Evolutionary conservation across 1,284 basidiomycete species (phyloP).

Genomic region (Pseudozyma pruni): DNA sequence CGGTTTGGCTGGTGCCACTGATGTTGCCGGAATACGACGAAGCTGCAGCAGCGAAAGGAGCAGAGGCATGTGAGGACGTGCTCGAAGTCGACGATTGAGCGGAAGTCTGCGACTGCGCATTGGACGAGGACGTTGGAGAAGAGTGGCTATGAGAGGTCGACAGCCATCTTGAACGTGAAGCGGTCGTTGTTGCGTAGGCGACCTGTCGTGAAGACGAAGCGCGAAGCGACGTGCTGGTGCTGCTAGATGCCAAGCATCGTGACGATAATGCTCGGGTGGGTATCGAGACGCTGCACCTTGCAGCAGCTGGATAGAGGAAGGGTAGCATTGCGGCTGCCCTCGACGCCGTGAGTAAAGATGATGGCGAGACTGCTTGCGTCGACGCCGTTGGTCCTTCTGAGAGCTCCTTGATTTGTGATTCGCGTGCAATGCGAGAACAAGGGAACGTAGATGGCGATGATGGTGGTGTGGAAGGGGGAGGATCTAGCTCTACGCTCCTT

Average conservation of each 20-base stretch:
- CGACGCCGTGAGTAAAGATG: conserved; percentile 10
- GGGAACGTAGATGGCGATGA: conserved; percentile 4
- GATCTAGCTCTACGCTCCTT: conserved; percentile 2
- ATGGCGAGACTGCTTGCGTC: conserved; percentile 12
- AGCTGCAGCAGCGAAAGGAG: conserved; percentile 6
- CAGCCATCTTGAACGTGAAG: conserved; percentile 6
- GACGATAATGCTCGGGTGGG: not conserved
- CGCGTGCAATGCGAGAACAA: not conserved
- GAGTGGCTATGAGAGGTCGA: conserved; percentile 7
- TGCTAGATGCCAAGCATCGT: conserved; percentile 1
- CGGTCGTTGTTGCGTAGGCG: not conserved
- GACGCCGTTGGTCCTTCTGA: conserved; percentile 4
- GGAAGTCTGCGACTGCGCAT: conserved; percentile 5
- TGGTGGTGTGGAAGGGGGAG: not conserved
- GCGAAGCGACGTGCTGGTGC: not conserved
- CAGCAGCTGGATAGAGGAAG: conserved; percentile 31
- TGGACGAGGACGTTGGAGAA: conserved; percentile 24
- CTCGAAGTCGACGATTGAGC: conserved; percentile 8
- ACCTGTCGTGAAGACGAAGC: conserved; percentile 16
- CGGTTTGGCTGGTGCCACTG: not conserved
- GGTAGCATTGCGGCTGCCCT: conserved; percentile 22
- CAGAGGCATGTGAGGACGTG: conserved; percentile 2
- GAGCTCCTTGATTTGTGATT: too few relatives aligned
- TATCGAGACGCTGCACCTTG: conserved; percentile 13
- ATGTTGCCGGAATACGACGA: not conserved